Base-by-base conservation (phyloP, 805 yeast species). In the Yarrowia keelungensis region DNA sequence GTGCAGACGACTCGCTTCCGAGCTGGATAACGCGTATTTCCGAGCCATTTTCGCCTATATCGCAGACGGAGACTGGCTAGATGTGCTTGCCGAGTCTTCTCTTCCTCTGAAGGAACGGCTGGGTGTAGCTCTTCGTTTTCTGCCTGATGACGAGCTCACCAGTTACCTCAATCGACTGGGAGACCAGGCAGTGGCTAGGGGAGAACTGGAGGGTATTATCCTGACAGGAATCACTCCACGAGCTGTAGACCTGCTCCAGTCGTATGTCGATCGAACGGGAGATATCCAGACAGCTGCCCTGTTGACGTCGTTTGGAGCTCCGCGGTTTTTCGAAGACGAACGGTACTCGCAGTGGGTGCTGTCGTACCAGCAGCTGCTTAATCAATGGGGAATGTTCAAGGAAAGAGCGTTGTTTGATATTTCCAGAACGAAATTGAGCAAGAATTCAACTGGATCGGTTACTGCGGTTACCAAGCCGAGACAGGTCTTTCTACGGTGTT, bases 41-140 rank as follows among this genome's bases (percentile, higher is more conserved):
- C 81, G 98, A 53, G 97, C 97, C 0, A 90, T 94, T 0, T 94
- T 94, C 81, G 97, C 97, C 0, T 94, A 88, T 73, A 89, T 94
- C 67, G 92, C 97, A 0, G 97, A 94, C 75, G 90, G 91, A 56
- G 95, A 93, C 72, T 94, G 98, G 98, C 89, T 94, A 88, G 98
- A 92, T 74, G 97, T 94, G 1, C 81, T 94, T 66, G 97, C 92
- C 75, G 98, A 94, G 74, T 87, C 89, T 19, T 89, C 97, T 1
- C 82, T 94, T 50, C 97, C 99, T 0, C 80, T 94, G 49, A 82
- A 94, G 67, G 99, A 94, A 75, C 81, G 97, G 72, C 79, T 94
- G 12, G 98, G 98, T 1, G 94, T 94, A 36, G 98, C 98, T 0
- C 80, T 94, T 32, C 82, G 97, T 61, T 94, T 91, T 73, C 79